These are phyloP conservation scores for Lipomyces sp. DNA, from an alignment of 805 yeast species.

Conservation along the genomic window DNA sequence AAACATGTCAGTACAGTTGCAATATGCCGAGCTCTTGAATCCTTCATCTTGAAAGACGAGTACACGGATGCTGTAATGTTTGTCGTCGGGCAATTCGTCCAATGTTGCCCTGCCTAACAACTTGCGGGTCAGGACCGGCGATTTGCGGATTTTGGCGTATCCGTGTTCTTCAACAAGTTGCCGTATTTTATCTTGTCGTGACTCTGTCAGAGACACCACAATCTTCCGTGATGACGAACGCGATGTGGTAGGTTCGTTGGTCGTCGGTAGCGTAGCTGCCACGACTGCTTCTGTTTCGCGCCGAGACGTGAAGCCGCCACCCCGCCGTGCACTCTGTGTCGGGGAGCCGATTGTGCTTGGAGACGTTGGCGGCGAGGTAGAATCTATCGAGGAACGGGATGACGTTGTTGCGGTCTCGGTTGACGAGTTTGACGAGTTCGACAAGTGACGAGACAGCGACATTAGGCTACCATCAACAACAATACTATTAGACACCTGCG, in stretches of 20 bases:
- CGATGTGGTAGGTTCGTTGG: not conserved
- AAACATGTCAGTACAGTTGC: not conserved
- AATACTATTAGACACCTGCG: not conserved
- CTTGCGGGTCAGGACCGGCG: slow-evolving; percentile 1
- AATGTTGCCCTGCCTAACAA: not conserved
- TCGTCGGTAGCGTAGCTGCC: not conserved
- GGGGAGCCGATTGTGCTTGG: not conserved
- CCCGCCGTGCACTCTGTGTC: too few species aligned
- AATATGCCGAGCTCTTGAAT: not conserved
- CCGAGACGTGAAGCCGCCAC: not conserved
- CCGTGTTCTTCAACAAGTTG: not conserved
- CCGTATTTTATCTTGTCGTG: not conserved
- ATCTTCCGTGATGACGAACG: not conserved
- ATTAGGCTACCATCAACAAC: not conserved
- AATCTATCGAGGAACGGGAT: not conserved
- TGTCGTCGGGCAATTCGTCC: not conserved
- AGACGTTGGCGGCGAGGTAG: not conserved
- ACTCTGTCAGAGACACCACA: not conserved
- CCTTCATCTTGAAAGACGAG: not conserved
- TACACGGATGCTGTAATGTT: not conserved
- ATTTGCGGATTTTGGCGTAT: not conserved
- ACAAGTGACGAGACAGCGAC: not conserved
- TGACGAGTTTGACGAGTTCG: not conserved
- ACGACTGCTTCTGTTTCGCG: not conserved
- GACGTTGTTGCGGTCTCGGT: not conserved